These are phyloP conservation scores for Epichloe glyceriae DNA, from an alignment of 2,329 filamentous ascomycete genomes.

Conservation along the genomic window DNA sequence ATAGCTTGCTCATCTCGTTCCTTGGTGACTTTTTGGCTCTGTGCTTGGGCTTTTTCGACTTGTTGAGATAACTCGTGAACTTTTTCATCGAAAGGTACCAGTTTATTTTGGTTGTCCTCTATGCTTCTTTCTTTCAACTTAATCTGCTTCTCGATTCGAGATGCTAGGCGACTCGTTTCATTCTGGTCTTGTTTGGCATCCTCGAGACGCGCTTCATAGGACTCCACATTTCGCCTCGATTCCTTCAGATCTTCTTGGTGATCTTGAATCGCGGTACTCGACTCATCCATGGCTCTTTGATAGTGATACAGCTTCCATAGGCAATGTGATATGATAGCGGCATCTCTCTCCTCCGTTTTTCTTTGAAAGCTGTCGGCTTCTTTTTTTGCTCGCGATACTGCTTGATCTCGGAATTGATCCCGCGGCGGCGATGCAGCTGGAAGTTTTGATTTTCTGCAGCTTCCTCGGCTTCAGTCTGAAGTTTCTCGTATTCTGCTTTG, in stretches of 20 bases:
- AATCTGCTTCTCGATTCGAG: slow-evolving; percentile 73
- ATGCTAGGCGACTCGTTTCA: slow-evolving; percentile 60
- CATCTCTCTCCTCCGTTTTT: slow-evolving; percentile 81
- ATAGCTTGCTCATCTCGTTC: slow-evolving; percentile 62
- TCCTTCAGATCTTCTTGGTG: slow-evolving; percentile 94
- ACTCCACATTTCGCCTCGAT: slow-evolving; percentile 73
- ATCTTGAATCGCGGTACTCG: slow-evolving; percentile 76
- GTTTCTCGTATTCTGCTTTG: slow-evolving; percentile 81
- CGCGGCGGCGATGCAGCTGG: slow-evolving; percentile 76
- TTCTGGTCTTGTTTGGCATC: slow-evolving; percentile 74
- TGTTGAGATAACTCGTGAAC: slow-evolving; percentile 65
- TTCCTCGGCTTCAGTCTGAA: slow-evolving; percentile 78
- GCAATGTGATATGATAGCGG: slow-evolving; percentile 83
- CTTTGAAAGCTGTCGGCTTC: slow-evolving; percentile 89
- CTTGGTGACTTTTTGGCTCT: slow-evolving; percentile 58
- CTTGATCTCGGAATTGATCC: slow-evolving; percentile 95
- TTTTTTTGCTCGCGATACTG: slow-evolving; percentile 92
- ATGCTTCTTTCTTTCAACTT: slow-evolving; percentile 76
- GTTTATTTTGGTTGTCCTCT: slow-evolving; percentile 70
- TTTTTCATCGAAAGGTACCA: slow-evolving; percentile 88
- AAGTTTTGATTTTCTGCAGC: slow-evolving; percentile 80
- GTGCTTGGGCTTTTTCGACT: slow-evolving; percentile 52
- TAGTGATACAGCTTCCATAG: slow-evolving; percentile 96
- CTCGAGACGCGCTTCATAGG: slow-evolving; percentile 69
- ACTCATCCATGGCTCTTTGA: slow-evolving; percentile 85